Conservation (phyloP, 495 filamentous ascomycete species). For the Lasiosphaeria ovina region DNA sequence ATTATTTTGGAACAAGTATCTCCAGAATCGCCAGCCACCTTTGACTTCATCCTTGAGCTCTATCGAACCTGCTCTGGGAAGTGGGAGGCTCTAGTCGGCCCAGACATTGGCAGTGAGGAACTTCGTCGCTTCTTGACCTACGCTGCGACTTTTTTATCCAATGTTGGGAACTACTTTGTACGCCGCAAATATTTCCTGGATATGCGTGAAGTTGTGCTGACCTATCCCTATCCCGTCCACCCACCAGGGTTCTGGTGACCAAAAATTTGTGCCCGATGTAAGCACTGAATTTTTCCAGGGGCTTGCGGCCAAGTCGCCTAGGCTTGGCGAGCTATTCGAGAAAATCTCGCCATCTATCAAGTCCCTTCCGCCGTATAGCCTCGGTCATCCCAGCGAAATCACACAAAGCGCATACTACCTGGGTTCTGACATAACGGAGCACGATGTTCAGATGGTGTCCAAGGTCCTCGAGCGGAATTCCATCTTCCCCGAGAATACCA, state of each 20-base stretch:
- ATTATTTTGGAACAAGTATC: constrained; percentile 44
- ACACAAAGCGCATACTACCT: constrained; percentile 25
- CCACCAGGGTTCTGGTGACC: constrained; percentile 34
- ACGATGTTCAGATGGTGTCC: constrained; percentile 21
- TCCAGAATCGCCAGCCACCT: constrained; percentile 37
- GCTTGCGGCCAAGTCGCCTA: constrained; percentile 5
- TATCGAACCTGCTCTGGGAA: constrained; percentile 32
- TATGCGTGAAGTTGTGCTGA: too few species aligned
- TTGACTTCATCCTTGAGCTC: constrained; percentile 41
- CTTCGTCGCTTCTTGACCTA: constrained; percentile 28
- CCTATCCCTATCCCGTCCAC: too few species aligned
- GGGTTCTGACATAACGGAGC: constrained; percentile 15
- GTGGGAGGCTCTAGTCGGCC: constrained; percentile 27
- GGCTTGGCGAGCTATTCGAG: background rate
- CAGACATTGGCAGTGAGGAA: constrained; percentile 19
- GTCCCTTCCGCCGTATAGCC: background rate
- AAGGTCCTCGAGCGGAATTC: constrained; percentile 14
- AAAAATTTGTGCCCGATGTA: constrained; percentile 31
- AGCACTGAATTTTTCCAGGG: background rate
- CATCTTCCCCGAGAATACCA: constrained; percentile 27
- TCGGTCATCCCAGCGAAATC: constrained; percentile 17
- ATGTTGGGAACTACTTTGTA: constrained; percentile 36
- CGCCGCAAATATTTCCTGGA: too few species aligned
- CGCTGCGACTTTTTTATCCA: constrained; percentile 36
- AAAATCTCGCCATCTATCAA: background rate